A percentile compares a stretch with the other conserved stretches of the same genome.
phyloP scores from a whole-genome alignment of 164 flowering plant genomes.

The Berberis vulgaris region DNA sequence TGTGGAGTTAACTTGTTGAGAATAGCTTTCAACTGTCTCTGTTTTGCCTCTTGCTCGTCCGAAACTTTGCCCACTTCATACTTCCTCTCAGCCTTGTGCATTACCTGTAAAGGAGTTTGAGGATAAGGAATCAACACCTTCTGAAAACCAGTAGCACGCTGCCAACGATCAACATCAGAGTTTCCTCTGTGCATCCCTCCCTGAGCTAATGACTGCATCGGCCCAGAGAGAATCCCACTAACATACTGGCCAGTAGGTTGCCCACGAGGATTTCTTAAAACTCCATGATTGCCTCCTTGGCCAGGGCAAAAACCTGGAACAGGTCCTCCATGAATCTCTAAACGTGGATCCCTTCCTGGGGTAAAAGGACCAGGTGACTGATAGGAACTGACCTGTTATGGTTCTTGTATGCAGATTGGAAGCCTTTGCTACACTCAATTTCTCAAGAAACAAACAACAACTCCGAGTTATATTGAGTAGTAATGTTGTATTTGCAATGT shows the following conservation, averaged over 20 bases:
- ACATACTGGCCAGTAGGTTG: conserved; percentile 39
- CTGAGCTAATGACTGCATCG: conserved; percentile 47
- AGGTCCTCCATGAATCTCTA: conserved; percentile 38
- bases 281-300: conserved; percentile 70
- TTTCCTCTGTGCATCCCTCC: conserved; percentile 48
- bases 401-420: conserved; percentile 59
- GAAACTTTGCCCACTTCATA: too few relatives aligned
- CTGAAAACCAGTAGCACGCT: conserved; percentile 41
- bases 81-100: too few relatives aligned
- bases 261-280: conserved; percentile 50
- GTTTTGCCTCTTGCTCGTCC: too few relatives aligned
- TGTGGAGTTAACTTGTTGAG: too few relatives aligned
- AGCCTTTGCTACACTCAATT: conserved; percentile 41
- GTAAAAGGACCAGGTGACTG: conserved; percentile 38
- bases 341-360: conserved; percentile 34
- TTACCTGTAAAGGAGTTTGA: too few relatives aligned
- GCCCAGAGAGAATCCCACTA: conserved; percentile 69
- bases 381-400: conserved; percentile 53
- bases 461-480: too few relatives aligned
- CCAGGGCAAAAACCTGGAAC: conserved; percentile 49
- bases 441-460: too few relatives aligned
- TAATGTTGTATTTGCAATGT: too few relatives aligned
- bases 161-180: conserved; percentile 78
- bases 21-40: too few relatives aligned
- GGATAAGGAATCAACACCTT: conserved; percentile 73